phyloP scores from a whole-genome alignment of 2,329 filamentous ascomycete species.

The Chaetomium globosum region DNA sequence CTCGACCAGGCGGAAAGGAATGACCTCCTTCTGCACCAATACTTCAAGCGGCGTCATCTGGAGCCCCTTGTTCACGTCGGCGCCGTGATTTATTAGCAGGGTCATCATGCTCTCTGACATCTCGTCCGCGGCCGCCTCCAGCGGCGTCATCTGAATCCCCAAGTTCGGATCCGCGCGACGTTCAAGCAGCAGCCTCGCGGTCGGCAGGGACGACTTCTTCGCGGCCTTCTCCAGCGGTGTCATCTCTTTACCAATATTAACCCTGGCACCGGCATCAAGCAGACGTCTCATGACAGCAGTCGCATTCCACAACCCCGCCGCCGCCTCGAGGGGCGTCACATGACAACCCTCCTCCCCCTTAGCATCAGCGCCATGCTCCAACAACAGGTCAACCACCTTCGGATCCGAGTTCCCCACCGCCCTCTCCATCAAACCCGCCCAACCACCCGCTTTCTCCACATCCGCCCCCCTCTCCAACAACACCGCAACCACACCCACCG shows the following conservation, averaged over 20 bases:
- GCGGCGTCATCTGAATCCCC: slow-evolving; percentile 5
- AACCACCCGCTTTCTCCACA: background rate
- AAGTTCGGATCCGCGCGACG: background rate
- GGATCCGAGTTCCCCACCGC: background rate
- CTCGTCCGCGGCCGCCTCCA: background rate
- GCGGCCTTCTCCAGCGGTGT: slow-evolving; percentile 1
- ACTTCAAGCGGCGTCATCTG: background rate
- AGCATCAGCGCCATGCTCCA: background rate
- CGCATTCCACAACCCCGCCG: background rate
- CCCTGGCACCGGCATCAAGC: background rate
- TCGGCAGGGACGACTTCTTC: background rate
- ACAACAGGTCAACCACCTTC: background rate
- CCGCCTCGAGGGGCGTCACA: background rate
- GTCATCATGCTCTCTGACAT: background rate
- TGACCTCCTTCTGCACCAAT: background rate
- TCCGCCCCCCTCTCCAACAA: background rate
- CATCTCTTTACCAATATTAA: background rate
- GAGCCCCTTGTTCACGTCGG: background rate
- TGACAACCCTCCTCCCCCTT: background rate
- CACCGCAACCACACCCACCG: background rate
- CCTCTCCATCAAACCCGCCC: background rate
- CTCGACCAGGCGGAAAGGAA: background rate
- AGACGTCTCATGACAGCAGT: background rate
- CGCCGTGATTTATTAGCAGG: background rate
- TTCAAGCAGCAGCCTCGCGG: slow-evolving; percentile 5